Base-by-base conservation (phyloP, 1,284 basidiomycete species). In the Tausonia pullulans region DNA sequence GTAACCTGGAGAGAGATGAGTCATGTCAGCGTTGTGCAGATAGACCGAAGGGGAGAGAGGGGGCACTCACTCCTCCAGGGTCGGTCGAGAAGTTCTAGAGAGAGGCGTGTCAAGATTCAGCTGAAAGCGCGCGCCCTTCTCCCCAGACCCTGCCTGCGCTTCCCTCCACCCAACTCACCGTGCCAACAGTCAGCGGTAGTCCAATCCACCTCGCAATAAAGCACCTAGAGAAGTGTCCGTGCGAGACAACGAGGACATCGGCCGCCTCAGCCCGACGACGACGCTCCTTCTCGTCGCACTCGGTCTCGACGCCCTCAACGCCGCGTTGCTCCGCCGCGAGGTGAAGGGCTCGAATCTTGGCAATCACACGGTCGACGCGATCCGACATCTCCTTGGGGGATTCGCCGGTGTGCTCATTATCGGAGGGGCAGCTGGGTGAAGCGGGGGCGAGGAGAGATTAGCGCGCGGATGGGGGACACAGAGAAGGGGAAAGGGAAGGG, bases 171-270 rank as follows among this genome's bases (percentile, higher is more conserved):
- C 27, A 27, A 27, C 27, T 27, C 27, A 27, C 27, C 27, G 27
- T 27, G 27, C 27, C 27, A 27, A 27, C 27, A 2, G 27, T 27
- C 27, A 27, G 27, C 27, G 27, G 27, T 27, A 27, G 27, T 27
- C 27, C 27, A 27, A 27, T 27, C 27, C 27, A 27, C 27, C 59
- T 60, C 61, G 75, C 74, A 58, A 95, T 87, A 69, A 95, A 81
- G 65, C 85, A 84, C 64, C 92, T 84, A 65, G 84, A 88, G 75
- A 94, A 92, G 75, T 94, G 90, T 0, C 87, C 88, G 74, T 88
- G 75, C 5, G 73, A 90, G 53, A 91, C 86, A 68, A 78, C 72
- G 65, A 76, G 74, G 13, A 78, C 74, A 67, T 77, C 76, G 8
- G 72, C 65, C 50, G 73, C 67, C 57, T 75, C 72, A 8, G 69